phyloP scores from a whole-genome alignment of 2,329 filamentous ascomycete genomes.

The Beauveria pseudobassiana region DNA sequence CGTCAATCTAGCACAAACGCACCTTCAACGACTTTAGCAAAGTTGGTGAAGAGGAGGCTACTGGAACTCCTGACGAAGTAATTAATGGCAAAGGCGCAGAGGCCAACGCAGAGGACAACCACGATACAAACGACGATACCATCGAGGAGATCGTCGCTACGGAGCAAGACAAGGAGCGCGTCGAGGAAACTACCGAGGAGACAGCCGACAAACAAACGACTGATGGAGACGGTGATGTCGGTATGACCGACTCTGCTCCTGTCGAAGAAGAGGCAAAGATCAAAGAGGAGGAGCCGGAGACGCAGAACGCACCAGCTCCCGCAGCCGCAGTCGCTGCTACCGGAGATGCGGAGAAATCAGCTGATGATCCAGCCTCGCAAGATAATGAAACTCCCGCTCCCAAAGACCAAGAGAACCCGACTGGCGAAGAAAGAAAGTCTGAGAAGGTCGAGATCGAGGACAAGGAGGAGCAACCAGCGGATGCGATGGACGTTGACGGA shows the following conservation, averaged over 20 bases:
- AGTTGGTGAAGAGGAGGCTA: conserved; percentile 31
- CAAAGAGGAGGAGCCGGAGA: conserved; percentile 33
- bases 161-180: conserved; percentile 22
- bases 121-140: conserved; percentile 33
- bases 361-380: conserved; percentile 7
- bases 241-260: conserved; percentile 37
- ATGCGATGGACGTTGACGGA: conserved; percentile 28
- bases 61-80: conserved; percentile 28
- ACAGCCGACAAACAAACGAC: conserved; percentile 24
- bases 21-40: conserved; percentile 47
- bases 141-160: conserved; percentile 34
- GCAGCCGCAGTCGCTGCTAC: conserved; percentile 5
- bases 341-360: conserved; percentile 17
- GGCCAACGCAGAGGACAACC: conserved; percentile 22
- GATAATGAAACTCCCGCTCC: not conserved
- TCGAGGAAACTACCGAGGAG: conserved; percentile 14
- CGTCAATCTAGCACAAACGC: conserved; percentile 39
- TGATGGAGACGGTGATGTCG: conserved; percentile 44
- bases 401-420: conserved; percentile 3
- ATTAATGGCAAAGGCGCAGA: conserved; percentile 25
- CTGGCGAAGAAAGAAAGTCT: conserved; percentile 13
- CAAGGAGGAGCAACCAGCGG: conserved; percentile 17
- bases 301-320: conserved; percentile 19
- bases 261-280: conserved; percentile 26
- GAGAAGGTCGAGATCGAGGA: conserved; percentile 13